Evolutionary conservation across 2,329 filamentous ascomycete species (phyloP), one percentile per base, ranked within the genome.

Genomic region (Alternaria ventricosa): DNA sequence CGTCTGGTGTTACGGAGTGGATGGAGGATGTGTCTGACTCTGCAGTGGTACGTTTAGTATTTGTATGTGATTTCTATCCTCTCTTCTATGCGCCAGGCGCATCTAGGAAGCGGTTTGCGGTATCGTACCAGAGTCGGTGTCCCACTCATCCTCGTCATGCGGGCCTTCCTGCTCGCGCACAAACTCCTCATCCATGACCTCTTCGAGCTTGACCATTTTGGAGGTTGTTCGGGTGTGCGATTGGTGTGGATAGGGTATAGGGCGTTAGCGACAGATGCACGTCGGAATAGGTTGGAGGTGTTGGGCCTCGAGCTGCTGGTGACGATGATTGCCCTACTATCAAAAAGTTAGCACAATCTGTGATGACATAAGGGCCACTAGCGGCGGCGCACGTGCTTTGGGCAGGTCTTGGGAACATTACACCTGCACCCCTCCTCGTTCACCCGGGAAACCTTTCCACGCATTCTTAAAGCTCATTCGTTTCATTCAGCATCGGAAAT

Each of bases 101-200:
- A 22, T 43, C 11, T 7, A 7, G 92, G 92, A 67, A 91, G 53
- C 30, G 56, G 11, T 28, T 36, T 10, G 50, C 18, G 10, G 54
- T 25, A 25, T 81, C 85, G 71, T 88, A 97, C 95, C 95, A 68
- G 92, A 95, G 81, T 97, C 95, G 71, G 92, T 96, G 85, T 92
- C 97, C 78, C 94, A 94, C 63, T 96, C 93, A 58, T 96, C 91
- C 46, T 96, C 91, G 72, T 94, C 90, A 64, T 86, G 85, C 66
- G 89, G 83, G 76, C 91, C 90, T 71, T 86, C 84, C 82, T 91
- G 90, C 73, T 87, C 84, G 81, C 88, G 85, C 83, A 91, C 87
- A 86, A 97, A 97, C 83, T 96, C 92, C 87, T 97, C 94, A 81
- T 98, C 95, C 80, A 96, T 91, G 78, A 98, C 95, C 86, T 98